Evolutionary conservation across 345 rosid genomes (phyloP).

Genomic region (Boechera stricta): DNA sequence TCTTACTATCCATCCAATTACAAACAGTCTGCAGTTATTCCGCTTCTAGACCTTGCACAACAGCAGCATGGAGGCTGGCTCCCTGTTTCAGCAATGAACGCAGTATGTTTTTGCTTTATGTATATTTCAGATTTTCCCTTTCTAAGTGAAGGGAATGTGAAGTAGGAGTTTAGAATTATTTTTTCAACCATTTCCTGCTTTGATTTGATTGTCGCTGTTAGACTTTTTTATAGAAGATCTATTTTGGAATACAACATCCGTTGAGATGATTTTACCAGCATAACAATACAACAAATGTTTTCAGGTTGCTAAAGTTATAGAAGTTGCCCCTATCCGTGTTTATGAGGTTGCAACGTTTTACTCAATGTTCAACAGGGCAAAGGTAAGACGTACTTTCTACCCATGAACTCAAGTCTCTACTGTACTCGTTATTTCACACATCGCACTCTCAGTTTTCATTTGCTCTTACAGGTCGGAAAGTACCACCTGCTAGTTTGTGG

Average conservation of each 20-base stretch:
- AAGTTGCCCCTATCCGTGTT: slow-evolving; percentile 93
- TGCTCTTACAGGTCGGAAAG: slow-evolving; percentile 78
- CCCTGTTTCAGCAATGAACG: slow-evolving; percentile 99
- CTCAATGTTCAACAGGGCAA: slow-evolving; percentile 93
- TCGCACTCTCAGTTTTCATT: slow-evolving; percentile 18
- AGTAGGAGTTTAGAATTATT: not conserved
- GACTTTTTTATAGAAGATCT: not conserved
- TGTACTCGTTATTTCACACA: slow-evolving; percentile 13
- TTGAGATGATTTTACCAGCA: not conserved
- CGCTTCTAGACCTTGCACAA: slow-evolving; percentile 97
- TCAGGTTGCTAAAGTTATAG: slow-evolving; percentile 88
- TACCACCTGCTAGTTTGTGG: slow-evolving; percentile 98
- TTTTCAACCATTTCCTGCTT: not conserved
- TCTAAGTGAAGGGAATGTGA: not conserved
- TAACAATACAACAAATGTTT: slow-evolving; percentile 13
- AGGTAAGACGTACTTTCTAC: slow-evolving; percentile 54
- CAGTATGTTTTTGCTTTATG: slow-evolving; percentile 50
- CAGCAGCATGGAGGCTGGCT: slow-evolving; percentile 99
- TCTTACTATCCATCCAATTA: slow-evolving; percentile 97
- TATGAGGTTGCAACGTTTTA: slow-evolving; percentile 98
- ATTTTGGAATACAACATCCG: not conserved
- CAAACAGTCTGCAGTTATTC: slow-evolving; percentile 98
- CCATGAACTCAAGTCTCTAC: slow-evolving; percentile 15
- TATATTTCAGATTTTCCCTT: not conserved
- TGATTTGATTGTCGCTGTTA: not conserved